phyloP scores from a whole-genome alignment of 345 rosid species.

The Carallia pectinifolia region DNA sequence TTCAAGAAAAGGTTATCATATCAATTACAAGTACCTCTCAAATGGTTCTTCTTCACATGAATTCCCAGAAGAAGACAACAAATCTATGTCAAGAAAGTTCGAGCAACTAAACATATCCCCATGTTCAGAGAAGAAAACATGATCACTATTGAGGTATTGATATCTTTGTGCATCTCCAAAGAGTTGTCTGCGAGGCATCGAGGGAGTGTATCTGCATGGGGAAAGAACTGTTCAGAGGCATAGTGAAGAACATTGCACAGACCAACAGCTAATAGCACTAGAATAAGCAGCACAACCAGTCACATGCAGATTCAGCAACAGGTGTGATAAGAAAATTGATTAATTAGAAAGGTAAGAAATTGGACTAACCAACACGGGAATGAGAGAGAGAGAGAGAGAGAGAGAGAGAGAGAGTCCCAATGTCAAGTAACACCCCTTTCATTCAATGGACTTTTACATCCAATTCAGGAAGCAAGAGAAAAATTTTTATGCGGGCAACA shows the following conservation, averaged over 20 bases:
- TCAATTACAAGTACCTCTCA: slow-evolving; percentile 60
- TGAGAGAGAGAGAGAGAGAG: not conserved
- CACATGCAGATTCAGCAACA: not conserved
- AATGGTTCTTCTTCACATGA: slow-evolving; percentile 81
- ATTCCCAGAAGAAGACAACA: slow-evolving; percentile 91
- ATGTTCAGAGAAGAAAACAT: slow-evolving; percentile 56
- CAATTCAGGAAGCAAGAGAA: not conserved
- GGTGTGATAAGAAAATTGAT: not conserved
- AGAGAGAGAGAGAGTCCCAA: not conserved
- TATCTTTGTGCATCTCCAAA: slow-evolving; percentile 71
- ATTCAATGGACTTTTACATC: not conserved
- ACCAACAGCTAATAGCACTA: not conserved
- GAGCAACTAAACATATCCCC: slow-evolving; percentile 68
- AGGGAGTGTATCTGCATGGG: slow-evolving; percentile 61
- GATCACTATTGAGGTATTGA: slow-evolving; percentile 46
- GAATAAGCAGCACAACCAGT: not conserved
- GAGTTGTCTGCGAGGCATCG: slow-evolving; percentile 67
- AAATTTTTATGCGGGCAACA: not conserved
- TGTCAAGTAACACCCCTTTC: not conserved
- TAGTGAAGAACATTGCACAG: not conserved
- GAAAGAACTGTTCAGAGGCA: slow-evolving; percentile 14
- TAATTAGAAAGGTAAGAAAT: not conserved
- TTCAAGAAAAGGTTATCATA: not conserved
- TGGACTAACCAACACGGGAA: not conserved
- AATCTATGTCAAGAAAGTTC: slow-evolving; percentile 88